Percentiles rank a stretch among this genome's conserved stretches.
These are phyloP conservation scores for Metahyphopichia silvanorum DNA, from an alignment of 805 yeast species.

Conservation along the genomic window DNA sequence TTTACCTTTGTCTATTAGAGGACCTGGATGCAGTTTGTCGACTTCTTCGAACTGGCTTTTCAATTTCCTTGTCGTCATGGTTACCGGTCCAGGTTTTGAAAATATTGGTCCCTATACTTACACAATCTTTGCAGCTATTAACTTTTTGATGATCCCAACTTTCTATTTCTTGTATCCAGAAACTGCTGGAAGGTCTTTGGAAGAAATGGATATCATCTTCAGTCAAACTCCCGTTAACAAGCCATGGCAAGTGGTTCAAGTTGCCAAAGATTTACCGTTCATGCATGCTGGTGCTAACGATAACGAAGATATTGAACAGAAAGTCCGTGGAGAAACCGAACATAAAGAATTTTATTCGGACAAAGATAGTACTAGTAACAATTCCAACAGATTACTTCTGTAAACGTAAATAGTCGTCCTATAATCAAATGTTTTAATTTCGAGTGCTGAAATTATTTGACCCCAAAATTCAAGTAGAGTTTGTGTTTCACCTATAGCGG, in stretches of 20 bases:
- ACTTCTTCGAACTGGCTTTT: conserved; percentile 35
- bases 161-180: conserved; percentile 46
- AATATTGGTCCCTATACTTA: conserved; percentile 38
- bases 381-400: no score
- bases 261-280: conserved; percentile 22
- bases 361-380: no score
- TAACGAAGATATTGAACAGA: conserved; percentile 1
- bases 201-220: conserved; percentile 50
- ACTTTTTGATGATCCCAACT: conserved; percentile 34
- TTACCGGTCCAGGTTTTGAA: conserved; percentile 30
- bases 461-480: no score
- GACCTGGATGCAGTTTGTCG: conserved; percentile 31
- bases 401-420: no score
- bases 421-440: no score
- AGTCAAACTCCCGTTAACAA: conserved; percentile 19
- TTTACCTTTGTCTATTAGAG: conserved; percentile 35
- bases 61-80: conserved; percentile 36
- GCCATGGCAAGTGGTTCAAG: conserved; percentile 30
- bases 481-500: no score
- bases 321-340: not conserved
- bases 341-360: conserved; percentile 5
- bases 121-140: conserved; percentile 39
- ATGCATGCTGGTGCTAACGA: conserved; percentile 2
- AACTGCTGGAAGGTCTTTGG: conserved; percentile 44
- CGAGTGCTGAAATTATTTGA: no score